Conservation (phyloP, 2,329 filamentous ascomycete genomes). For the Dactylellina sp. region DNA sequence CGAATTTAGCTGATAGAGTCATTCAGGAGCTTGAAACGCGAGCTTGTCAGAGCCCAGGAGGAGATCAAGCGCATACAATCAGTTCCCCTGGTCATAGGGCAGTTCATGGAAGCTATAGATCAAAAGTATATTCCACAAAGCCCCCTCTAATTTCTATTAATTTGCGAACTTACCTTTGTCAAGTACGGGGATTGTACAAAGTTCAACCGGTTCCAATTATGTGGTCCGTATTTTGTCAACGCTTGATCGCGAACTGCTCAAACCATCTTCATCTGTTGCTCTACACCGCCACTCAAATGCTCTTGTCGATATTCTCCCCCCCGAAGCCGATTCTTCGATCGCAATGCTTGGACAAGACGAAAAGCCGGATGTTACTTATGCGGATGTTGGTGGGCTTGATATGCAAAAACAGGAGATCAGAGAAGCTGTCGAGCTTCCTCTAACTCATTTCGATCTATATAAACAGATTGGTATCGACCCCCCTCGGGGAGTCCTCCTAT, state of each 20-base stretch:
- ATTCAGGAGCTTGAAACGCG: slow-evolving; percentile 88
- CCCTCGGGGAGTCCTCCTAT: slow-evolving; percentile 92
- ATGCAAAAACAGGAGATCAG: slow-evolving; percentile 99
- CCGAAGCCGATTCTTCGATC: slow-evolving; percentile 97
- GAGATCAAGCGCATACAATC: slow-evolving; percentile 99
- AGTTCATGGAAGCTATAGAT: slow-evolving; percentile 99
- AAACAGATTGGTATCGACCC: slow-evolving; percentile 99
- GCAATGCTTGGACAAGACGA: slow-evolving; percentile 96
- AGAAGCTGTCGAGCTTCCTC: slow-evolving; percentile 93
- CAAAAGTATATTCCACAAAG: slow-evolving; percentile 80
- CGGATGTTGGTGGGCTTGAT: slow-evolving; percentile 95
- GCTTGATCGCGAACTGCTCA: slow-evolving; percentile 96
- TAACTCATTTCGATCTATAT: slow-evolving; percentile 98
- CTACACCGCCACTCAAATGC: slow-evolving; percentile 98
- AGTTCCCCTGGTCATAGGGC: slow-evolving; percentile 95
- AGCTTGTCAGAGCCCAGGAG: slow-evolving; percentile 95
- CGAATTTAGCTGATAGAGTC: slow-evolving; percentile 29
- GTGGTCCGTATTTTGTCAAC: slow-evolving; percentile 98
- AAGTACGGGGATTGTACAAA: slow-evolving; percentile 98
- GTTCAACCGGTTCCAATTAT: slow-evolving; percentile 97
- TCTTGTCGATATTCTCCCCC: slow-evolving; percentile 97
- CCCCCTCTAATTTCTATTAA: slow-evolving; percentile 1
- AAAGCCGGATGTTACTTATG: slow-evolving; percentile 98
- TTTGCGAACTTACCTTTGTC: slow-evolving; percentile 31
- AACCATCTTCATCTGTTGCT: slow-evolving; percentile 96